Evolutionary conservation across 2,329 filamentous ascomycete genomes (phyloP).

Genomic region (Trichoderma sp.): DNA sequence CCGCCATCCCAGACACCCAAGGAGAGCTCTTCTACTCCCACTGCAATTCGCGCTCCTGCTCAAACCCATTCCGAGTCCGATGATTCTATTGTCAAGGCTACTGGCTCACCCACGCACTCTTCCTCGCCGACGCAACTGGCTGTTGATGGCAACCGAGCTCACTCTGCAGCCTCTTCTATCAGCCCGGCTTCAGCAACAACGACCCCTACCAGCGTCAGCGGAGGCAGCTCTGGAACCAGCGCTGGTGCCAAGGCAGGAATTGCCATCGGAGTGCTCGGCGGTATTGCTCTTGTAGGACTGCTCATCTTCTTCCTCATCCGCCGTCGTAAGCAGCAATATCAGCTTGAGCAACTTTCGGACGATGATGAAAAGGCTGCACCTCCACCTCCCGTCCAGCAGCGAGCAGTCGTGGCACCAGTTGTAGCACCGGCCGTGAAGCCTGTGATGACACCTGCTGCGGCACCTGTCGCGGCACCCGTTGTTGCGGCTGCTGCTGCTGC

Average conservation of each 20-base stretch:
- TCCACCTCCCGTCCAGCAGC: conserved; percentile 18
- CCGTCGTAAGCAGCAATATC: conserved; percentile 64
- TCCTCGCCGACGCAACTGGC: background rate
- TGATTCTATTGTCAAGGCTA: conserved; percentile 34
- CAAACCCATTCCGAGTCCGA: conserved; percentile 27
- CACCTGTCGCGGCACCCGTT: background rate
- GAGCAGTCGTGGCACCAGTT: conserved; percentile 25
- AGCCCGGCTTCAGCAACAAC: conserved; percentile 21
- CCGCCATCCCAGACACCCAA: background rate
- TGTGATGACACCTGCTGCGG: background rate
- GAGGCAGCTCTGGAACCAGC: conserved; percentile 26
- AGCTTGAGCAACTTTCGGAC: conserved; percentile 42
- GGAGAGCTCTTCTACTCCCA: conserved; percentile 2
- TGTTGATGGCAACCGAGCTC: conserved; percentile 22
- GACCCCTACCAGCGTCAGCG: background rate
- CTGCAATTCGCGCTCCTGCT: conserved; percentile 15
- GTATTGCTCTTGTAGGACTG: conserved; percentile 64
- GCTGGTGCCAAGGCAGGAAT: conserved; percentile 71
- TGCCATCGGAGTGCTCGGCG: conserved; percentile 74
- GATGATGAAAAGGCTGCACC: conserved; percentile 63
- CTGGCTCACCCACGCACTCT: conserved; percentile 23
- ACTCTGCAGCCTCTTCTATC: conserved; percentile 26
- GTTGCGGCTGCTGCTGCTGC: background rate
- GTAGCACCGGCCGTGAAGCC: background rate
- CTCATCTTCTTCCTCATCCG: conserved; percentile 70